A percentile compares a stretch with the other conserved stretches of the same genome.
These are phyloP conservation scores for Trichoderma gracile DNA, from an alignment of 2,329 filamentous ascomycete species.

Conservation along the genomic window DNA sequence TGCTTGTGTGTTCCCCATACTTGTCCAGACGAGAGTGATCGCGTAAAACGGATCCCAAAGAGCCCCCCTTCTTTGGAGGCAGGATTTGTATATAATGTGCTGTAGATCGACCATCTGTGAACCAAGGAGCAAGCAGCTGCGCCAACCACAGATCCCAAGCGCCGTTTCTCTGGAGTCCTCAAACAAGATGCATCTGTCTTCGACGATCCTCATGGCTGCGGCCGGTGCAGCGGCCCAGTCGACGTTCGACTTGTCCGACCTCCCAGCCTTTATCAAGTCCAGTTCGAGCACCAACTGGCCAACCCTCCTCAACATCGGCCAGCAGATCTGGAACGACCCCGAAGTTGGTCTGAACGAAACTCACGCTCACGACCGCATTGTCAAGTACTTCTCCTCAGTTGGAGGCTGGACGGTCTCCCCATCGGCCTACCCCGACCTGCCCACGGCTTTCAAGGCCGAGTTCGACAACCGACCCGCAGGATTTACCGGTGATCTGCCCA, in stretches of 20 bases:
- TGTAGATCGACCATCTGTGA: slow-evolving; percentile 1
- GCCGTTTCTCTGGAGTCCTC: not conserved
- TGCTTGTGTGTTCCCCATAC: not conserved
- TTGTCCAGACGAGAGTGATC: not conserved
- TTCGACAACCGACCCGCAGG: slow-evolving; percentile 25
- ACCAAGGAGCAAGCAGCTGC: not conserved
- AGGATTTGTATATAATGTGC: not conserved
- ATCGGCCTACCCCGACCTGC: slow-evolving; percentile 21
- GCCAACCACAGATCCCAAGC: not conserved
- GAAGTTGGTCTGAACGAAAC: slow-evolving; percentile 28
- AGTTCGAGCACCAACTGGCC: slow-evolving; percentile 24
- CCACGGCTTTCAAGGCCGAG: slow-evolving; percentile 26
- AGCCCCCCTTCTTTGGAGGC: not conserved
- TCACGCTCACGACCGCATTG: slow-evolving; percentile 28
- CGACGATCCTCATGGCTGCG: slow-evolving; percentile 17
- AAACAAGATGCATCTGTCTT: slow-evolving; percentile 13
- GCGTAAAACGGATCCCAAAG: no score
- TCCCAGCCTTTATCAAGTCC: slow-evolving; percentile 19
- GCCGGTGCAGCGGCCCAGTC: slow-evolving; percentile 14
- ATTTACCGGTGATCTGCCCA: slow-evolving; percentile 19
- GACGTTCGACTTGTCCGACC: not conserved
- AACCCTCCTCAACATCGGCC: slow-evolving; percentile 24
- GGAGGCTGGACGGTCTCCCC: slow-evolving; percentile 24
- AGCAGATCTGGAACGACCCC: slow-evolving; percentile 27
- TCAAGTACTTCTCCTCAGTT: slow-evolving; percentile 27